phyloP scores from a whole-genome alignment of 495 filamentous ascomycete species.

The Aspergillus sclerotioniger region DNA sequence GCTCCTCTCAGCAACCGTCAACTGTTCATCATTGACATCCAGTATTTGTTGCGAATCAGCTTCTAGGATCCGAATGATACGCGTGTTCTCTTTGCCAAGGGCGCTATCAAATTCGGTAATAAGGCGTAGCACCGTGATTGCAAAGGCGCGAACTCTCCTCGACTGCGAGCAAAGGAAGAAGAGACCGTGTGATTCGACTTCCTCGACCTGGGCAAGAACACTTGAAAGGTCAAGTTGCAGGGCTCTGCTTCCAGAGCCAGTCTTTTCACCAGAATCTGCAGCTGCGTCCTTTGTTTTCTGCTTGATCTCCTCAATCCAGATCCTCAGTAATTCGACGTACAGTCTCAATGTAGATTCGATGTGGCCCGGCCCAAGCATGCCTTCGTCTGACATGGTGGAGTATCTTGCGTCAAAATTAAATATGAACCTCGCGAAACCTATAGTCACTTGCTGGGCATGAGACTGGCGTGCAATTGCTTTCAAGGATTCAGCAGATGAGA shows the following conservation, averaged over 20 bases:
- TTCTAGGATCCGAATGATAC: conserved; percentile 89
- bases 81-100: conserved; percentile 71
- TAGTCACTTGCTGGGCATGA: conserved; percentile 93
- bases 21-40: conserved; percentile 86
- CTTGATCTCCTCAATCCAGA: conserved; percentile 96
- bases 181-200: conserved; percentile 94
- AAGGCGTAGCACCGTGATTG: conserved; percentile 85
- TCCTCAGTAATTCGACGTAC: conserved; percentile 89
- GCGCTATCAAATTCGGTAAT: conserved; percentile 94
- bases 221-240: conserved; percentile 83
- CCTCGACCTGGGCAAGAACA: conserved; percentile 88
- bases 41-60: conserved; percentile 84
- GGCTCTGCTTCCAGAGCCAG: conserved; percentile 53
- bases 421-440: conserved; percentile 94
- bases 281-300: conserved; percentile 75
- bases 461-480: conserved; percentile 93
- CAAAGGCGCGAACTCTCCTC: conserved; percentile 79
- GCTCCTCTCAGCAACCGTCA: conserved; percentile 90
- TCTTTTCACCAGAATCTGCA: conserved; percentile 57
- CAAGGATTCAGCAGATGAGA: conserved; percentile 85
- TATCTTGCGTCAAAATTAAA: conserved; percentile 98
- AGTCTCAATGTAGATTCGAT: conserved; percentile 91
- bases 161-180: conserved; percentile 98
- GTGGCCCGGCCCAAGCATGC: conserved; percentile 91
- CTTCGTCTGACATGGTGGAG: conserved; percentile 96